Conservation (phyloP, 495 filamentous ascomycete species). For the Cercophora scortea region DNA sequence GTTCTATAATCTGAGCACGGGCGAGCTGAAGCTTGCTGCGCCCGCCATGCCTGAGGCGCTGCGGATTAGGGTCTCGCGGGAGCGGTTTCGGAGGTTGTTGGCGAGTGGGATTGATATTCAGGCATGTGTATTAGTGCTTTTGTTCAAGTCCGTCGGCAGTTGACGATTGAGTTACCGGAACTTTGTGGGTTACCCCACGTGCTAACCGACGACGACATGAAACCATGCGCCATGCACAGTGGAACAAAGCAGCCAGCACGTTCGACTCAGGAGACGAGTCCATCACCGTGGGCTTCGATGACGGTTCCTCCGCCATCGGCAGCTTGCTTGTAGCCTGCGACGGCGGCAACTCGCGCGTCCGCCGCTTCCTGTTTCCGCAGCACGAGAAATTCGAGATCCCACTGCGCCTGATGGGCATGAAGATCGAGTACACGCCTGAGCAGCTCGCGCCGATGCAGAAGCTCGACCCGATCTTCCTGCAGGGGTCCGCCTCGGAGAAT, state of each 20-base stretch:
- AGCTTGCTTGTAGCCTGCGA: constrained; percentile 25
- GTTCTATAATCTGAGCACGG: constrained; percentile 47
- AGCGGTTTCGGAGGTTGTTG: constrained; percentile 40
- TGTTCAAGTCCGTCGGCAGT: too few relatives aligned
- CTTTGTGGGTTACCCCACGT: background rate
- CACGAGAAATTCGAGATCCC: constrained; percentile 16
- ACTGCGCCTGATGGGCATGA: constrained; percentile 21
- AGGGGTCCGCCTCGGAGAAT: constrained; percentile 49
- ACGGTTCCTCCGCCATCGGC: constrained; percentile 18
- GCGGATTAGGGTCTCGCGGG: constrained; percentile 43
- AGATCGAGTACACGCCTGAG: constrained; percentile 19
- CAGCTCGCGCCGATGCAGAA: constrained; percentile 19
- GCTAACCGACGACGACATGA: background rate
- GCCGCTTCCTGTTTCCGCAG: constrained; percentile 17
- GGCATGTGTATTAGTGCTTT: constrained; percentile 8
- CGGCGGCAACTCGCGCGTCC: constrained; percentile 19
- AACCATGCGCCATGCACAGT: constrained; percentile 8
- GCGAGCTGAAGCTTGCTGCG: constrained; percentile 28
- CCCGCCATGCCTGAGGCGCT: constrained; percentile 38
- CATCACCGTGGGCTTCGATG: constrained; percentile 20
- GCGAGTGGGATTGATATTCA: constrained; percentile 39
- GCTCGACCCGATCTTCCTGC: constrained; percentile 55
- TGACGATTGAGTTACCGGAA: too few relatives aligned
- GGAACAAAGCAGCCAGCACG: constrained; percentile 15
- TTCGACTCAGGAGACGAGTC: constrained; percentile 9